Evolutionary conservation across 805 yeast species (phyloP).

Genomic region (Peterozyma toletana): DNA sequence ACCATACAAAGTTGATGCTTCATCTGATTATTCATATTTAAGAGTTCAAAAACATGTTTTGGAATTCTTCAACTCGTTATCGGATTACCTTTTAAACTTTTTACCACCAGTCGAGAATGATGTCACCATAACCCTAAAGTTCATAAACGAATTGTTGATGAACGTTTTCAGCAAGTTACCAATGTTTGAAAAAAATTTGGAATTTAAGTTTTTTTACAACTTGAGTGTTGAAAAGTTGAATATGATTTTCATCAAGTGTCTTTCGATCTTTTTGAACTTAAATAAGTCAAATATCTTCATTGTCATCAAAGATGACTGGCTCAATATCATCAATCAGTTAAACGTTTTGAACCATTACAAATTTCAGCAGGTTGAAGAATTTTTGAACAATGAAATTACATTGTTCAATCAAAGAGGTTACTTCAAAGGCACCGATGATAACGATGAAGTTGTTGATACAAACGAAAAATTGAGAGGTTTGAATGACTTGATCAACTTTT

Average conservation of each 20-base stretch:
- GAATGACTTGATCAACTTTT: slow-evolving; percentile 13
- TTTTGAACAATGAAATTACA: slow-evolving; percentile 18
- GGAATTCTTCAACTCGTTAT: slow-evolving; percentile 63
- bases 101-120: slow-evolving; percentile 64
- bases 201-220: slow-evolving; percentile 37
- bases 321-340: slow-evolving; percentile 17
- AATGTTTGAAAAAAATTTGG: slow-evolving; percentile 44
- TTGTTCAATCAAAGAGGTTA: slow-evolving; percentile 14
- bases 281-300: slow-evolving; percentile 24
- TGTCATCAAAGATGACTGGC: slow-evolving; percentile 24
- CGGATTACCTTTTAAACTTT: slow-evolving; percentile 68
- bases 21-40: slow-evolving; percentile 69
- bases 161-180: slow-evolving; percentile 58
- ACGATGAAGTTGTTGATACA: slow-evolving; percentile 4
- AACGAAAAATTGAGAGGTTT: slow-evolving; percentile 17
- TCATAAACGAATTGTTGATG: slow-evolving; percentile 54
- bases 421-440: slow-evolving; percentile 4
- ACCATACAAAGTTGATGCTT: slow-evolving; percentile 71
- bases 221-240: slow-evolving; percentile 26
- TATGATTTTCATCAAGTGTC: slow-evolving; percentile 18
- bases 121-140: slow-evolving; percentile 46
- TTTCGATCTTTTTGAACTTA: slow-evolving; percentile 19
- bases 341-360: slow-evolving; percentile 21
- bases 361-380: slow-evolving; percentile 17
- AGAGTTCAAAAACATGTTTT: slow-evolving; percentile 62